Evolutionary conservation across 2,329 filamentous ascomycete species (phyloP), one percentile per base, ranked within the genome.

Genomic region (Monosporascus sp.): DNA sequence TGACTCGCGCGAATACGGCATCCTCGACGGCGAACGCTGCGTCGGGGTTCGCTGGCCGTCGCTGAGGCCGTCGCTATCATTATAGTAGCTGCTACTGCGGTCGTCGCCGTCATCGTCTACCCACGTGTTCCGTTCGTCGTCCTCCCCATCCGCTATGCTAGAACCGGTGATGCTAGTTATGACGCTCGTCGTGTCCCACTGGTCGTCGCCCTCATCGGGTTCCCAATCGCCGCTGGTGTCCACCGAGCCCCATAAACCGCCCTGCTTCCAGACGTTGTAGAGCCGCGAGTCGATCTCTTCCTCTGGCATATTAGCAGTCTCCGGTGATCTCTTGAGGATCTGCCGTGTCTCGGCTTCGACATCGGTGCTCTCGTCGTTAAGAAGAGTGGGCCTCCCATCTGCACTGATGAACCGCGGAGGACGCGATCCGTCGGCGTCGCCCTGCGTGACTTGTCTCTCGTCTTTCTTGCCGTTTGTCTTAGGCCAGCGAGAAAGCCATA

Each of bases 211-310:
- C 11, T 76, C 69, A 7, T 70, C 65, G 1, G 86, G 86, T 34
- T 76, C 69, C 68, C 92, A 97, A 57, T 93, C 88, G 27, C 88
- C 89, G 64, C 90, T 96, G 5, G 79, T 78, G 67, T 97, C 93
- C 34, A 86, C 78, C 17, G 86, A 85, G 1, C 93, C 92, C 85
- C 91, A 97, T 74, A 89, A 89, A 7, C 90, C 91, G 20, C 90
- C 91, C 51, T 79, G 77, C 50, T 88, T 84, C 88, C 91, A 97
- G 83, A 92, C 94, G 31, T 78, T 77, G 68, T 97, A 97, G 2
- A 97, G 74, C 54, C 84, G 86, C 2, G 80, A 78, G 59, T 93
- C 87, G 2, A 97, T 75, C 40, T 83, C 81, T 27, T 81, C 80
- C 61, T 94, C 88, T 41, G 84, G 74, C 7, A 75, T 59, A 17